Evolutionary conservation across 805 yeast genomes (phyloP).

Genomic region (Zygoascus bituminiphila): DNA sequence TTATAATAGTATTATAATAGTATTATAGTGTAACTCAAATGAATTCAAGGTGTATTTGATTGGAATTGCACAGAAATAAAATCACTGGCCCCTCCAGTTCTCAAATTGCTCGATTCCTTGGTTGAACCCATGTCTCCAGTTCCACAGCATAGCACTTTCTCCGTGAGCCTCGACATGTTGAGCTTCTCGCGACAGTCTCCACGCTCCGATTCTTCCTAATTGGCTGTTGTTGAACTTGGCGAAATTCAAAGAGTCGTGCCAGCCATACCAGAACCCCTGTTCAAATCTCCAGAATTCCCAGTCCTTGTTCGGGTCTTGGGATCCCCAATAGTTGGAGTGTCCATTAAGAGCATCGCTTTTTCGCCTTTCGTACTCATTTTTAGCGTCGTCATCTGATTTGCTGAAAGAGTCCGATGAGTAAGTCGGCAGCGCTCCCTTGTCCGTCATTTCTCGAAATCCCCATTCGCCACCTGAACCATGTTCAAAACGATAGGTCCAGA

Average conservation of each 20-base stretch:
- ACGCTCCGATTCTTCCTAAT: slow-evolving; percentile 65
- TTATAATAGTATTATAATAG: too few species aligned
- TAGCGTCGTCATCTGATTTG: slow-evolving; percentile 16
- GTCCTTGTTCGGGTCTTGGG: slow-evolving; percentile 44
- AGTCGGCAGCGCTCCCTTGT: slow-evolving; percentile 47
- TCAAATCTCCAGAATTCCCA: slow-evolving; percentile 77
- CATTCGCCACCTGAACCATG: slow-evolving; percentile 94
- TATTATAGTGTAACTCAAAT: too few species aligned
- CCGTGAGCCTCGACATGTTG: slow-evolving; percentile 58
- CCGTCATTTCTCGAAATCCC: slow-evolving; percentile 78
- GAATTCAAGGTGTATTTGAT: too few species aligned
- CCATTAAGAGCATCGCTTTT: slow-evolving; percentile 32
- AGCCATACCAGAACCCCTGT: slow-evolving; percentile 70
- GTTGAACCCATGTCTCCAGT: slow-evolving; percentile 80
- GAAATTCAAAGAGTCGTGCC: slow-evolving; percentile 66
- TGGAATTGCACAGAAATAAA: too few species aligned
- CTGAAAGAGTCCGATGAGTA: slow-evolving; percentile 17
- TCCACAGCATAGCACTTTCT: slow-evolving; percentile 59
- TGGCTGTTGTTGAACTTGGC: slow-evolving; percentile 59
- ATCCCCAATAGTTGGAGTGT: slow-evolving; percentile 66
- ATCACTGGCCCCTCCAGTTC: slow-evolving; percentile 1
- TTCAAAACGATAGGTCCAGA: slow-evolving; percentile 87
- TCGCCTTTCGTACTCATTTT: slow-evolving; percentile 30
- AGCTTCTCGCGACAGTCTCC: slow-evolving; percentile 52
- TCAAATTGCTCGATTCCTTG: slow-evolving; percentile 44